Evolutionary conservation across 2,329 filamentous ascomycete species (phyloP).

Genomic region (Colletotrichum endophyticum): DNA sequence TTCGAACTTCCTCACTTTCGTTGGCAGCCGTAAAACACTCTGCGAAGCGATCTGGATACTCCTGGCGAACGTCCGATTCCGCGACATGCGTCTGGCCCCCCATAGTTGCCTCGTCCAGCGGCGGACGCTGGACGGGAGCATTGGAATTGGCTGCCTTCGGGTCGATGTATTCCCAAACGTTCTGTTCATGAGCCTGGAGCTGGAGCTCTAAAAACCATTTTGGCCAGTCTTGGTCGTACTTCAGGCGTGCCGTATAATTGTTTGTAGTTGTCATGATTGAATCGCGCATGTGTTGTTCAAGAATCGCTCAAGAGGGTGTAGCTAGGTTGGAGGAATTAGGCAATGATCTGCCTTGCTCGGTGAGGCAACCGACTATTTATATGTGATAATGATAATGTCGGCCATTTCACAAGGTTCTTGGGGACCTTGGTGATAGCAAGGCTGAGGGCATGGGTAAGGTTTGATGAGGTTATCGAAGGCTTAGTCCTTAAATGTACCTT

Average conservation of each 20-base stretch:
- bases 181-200: background rate
- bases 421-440: background rate
- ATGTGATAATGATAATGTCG: background rate
- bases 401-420: background rate
- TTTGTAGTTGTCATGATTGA: background rate
- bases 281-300: fast-evolving
- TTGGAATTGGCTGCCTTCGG: background rate
- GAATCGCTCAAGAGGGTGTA: background rate
- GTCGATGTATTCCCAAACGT: background rate
- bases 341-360: background rate
- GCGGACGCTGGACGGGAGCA: background rate
- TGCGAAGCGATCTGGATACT: background rate
- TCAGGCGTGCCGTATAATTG: background rate
- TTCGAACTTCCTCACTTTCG: background rate
- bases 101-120: background rate
- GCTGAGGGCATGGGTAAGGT: background rate
- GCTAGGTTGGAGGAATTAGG: fast-evolving
- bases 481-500: background rate
- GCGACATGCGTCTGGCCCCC: background rate
- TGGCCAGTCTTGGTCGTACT: background rate
- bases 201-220: background rate
- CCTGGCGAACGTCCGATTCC: background rate
- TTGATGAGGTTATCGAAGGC: background rate
- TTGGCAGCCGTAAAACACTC: background rate
- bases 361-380: background rate